Conservation (phyloP, 2,329 filamentous ascomycete species). For the Phyllosticta capitalensis region DNA sequence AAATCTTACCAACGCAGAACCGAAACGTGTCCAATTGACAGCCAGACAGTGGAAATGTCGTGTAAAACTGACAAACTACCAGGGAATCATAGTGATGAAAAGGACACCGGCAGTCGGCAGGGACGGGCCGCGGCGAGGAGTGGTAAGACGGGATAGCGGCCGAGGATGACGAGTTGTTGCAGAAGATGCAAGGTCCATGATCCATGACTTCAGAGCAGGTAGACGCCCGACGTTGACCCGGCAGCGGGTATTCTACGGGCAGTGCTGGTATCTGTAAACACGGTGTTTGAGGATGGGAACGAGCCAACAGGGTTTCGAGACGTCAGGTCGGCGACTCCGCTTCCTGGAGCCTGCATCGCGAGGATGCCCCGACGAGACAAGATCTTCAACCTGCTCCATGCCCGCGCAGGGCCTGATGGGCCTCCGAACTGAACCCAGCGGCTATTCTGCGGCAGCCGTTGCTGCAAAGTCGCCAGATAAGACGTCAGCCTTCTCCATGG, state of each 20-base stretch:
- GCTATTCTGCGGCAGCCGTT: background rate
- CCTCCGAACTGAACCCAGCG: background rate
- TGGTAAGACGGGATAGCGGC: background rate
- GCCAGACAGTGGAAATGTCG: background rate
- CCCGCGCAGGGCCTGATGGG: background rate
- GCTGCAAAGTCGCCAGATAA: background rate
- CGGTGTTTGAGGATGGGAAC: background rate
- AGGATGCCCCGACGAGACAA: background rate
- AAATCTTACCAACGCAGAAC: background rate
- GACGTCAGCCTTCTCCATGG: background rate
- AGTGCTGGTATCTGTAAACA: background rate
- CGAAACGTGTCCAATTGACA: background rate
- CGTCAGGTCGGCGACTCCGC: background rate
- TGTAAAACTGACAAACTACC: background rate
- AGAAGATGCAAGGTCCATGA: background rate
- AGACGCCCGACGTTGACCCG: background rate
- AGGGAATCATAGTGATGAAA: background rate
- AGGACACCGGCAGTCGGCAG: background rate
- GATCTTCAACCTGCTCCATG: background rate
- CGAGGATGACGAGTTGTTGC: background rate
- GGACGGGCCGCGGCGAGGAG: background rate
- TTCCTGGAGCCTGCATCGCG: background rate
- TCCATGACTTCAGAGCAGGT: too few species aligned
- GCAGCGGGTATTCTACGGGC: background rate
- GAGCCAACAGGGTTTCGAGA: background rate